Evolutionary conservation across 306 rosid genomes (phyloP).

Genomic region (Heteromeles arbutifolia): DNA sequence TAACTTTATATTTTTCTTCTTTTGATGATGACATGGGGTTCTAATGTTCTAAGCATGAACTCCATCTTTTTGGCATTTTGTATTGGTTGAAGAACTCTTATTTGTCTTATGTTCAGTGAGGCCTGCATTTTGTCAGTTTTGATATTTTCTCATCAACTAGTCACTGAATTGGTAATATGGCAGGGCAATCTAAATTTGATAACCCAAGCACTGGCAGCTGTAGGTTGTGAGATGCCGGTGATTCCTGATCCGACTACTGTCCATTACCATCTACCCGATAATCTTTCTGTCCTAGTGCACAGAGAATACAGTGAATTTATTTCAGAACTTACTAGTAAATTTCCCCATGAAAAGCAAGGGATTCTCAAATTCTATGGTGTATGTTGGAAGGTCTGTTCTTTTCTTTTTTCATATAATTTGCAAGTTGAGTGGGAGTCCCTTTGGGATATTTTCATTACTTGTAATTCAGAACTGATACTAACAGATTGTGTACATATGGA

Average conservation of each 20-base stretch:
- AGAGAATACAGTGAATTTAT: constrained; percentile 67
- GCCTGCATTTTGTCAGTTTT: not conserved
- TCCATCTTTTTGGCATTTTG: not conserved
- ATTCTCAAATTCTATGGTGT: constrained; percentile 72
- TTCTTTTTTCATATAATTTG: not conserved
- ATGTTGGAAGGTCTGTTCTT: constrained; percentile 90
- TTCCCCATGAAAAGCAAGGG: constrained; percentile 89
- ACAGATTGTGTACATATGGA: constrained; percentile 18
- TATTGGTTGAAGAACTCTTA: not conserved
- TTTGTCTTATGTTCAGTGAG: not conserved
- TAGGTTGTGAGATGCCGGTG: constrained; percentile 80
- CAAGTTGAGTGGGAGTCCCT: constrained; percentile 38
- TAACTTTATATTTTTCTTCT: not conserved
- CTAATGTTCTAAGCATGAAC: not conserved
- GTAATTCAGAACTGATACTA: constrained; percentile 17
- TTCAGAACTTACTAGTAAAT: constrained; percentile 54
- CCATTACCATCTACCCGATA: constrained; percentile 80
- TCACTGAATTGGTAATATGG: constrained; percentile 22
- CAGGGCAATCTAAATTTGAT: constrained; percentile 96
- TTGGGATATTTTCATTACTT: constrained; percentile 28
- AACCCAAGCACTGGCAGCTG: constrained; percentile 94
- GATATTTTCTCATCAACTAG: not conserved
- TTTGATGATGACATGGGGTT: not conserved
- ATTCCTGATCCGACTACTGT: constrained; percentile 96
- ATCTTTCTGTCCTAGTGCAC: constrained; percentile 75